A percentile compares a stretch with the other conserved stretches of the same genome.
Conservation (phyloP, 2,329 filamentous ascomycete genomes). For the Aspergillus flavus region DNA sequence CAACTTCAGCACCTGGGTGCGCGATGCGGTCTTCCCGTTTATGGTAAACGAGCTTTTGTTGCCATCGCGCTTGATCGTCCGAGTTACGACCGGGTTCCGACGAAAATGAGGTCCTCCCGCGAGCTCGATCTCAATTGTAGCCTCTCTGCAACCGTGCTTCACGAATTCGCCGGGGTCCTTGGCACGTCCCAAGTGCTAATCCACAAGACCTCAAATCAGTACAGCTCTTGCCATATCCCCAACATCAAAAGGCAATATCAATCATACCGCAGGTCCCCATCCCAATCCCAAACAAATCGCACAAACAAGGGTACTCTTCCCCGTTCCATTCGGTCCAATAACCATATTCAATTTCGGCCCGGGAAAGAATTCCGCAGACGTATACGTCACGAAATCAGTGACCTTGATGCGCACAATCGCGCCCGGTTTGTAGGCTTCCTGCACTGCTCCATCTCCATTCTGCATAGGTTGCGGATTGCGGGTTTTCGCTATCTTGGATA, state of each 20-base stretch:
- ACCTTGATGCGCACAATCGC: slow-evolving; percentile 87
- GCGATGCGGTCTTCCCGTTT: slow-evolving; percentile 64
- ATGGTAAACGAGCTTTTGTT: slow-evolving; percentile 80
- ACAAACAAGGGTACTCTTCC: slow-evolving; percentile 96
- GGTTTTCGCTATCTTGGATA: background rate
- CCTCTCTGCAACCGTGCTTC: slow-evolving; percentile 79
- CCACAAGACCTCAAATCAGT: background rate
- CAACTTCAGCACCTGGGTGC: slow-evolving; percentile 68
- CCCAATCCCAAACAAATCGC: slow-evolving; percentile 93
- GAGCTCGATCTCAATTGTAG: slow-evolving; percentile 88
- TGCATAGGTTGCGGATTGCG: background rate
- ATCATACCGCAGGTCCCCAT: slow-evolving; percentile 66
- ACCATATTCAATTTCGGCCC: slow-evolving; percentile 97
- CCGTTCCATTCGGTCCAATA: slow-evolving; percentile 97
- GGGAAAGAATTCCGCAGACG: slow-evolving; percentile 83
- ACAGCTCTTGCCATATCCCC: background rate
- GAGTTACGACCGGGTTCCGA: slow-evolving; percentile 71
- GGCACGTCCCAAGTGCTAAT: slow-evolving; percentile 76
- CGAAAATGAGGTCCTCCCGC: slow-evolving; percentile 59
- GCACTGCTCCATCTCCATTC: slow-evolving; percentile 11
- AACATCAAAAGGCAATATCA: too few species aligned
- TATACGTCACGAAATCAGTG: slow-evolving; percentile 92
- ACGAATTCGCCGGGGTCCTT: slow-evolving; percentile 87
- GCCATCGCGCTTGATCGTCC: slow-evolving; percentile 78
- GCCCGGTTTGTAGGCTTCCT: slow-evolving; percentile 58